phyloP scores from a whole-genome alignment of 768 basidiomycete genomes.

The Cystoderma amianthinum region DNA sequence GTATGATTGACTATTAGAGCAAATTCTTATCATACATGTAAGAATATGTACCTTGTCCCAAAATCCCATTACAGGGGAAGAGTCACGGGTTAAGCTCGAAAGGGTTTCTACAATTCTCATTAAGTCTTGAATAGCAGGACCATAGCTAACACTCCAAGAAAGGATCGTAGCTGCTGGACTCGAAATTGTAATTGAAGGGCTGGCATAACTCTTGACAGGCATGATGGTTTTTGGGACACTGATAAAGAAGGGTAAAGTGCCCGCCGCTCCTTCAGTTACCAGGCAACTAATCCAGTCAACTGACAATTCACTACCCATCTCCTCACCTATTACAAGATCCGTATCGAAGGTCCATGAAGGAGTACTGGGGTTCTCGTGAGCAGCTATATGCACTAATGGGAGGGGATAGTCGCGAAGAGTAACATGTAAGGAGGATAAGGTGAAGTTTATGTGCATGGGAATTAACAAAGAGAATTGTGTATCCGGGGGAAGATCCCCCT shows the following conservation, averaged over 20 bases:
- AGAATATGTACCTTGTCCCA: conserved; percentile 78
- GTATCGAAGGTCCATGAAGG: conserved; percentile 61
- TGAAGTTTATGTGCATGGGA: conserved; percentile 73
- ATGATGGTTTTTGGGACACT: conserved; percentile 85
- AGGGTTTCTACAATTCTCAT: conserved; percentile 79
- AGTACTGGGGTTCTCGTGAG: conserved; percentile 25
- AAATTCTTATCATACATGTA: neutral
- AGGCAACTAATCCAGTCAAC: conserved; percentile 68
- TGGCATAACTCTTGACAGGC: conserved; percentile 90
- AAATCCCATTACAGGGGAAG: conserved; percentile 80
- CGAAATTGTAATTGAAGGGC: conserved; percentile 62
- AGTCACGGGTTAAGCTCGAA: conserved; percentile 70
- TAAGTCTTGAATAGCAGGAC: conserved; percentile 81
- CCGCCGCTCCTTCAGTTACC: conserved; percentile 47
- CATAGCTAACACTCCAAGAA: conserved; percentile 87
- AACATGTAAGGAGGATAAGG: conserved; percentile 50
- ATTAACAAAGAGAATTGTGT: conserved; percentile 75
- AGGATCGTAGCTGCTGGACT: conserved; percentile 63
- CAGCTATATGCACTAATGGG: conserved; percentile 71
- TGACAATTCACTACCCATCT: conserved; percentile 63
- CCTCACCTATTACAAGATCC: conserved; percentile 83
- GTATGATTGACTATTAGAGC: conserved; percentile 3
- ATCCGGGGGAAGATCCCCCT: conserved; percentile 66
- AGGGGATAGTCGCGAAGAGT: conserved; percentile 85
- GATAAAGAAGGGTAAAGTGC: conserved; percentile 47